Conservation (phyloP, 495 filamentous ascomycete species). For the Letharia lupina region DNA sequence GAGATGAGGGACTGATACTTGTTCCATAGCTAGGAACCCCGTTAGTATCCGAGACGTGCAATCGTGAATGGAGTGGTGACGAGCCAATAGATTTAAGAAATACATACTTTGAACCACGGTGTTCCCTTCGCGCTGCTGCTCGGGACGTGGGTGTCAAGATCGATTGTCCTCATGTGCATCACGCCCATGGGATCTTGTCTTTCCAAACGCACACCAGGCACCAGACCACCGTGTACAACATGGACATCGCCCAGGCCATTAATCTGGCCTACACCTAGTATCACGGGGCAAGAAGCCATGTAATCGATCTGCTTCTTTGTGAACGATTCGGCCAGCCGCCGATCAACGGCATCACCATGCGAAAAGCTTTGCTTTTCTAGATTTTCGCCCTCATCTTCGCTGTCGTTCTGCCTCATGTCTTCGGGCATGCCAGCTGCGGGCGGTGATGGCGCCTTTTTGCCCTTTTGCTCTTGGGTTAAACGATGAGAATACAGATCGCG, state of each 20-base stretch:
- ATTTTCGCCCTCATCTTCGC: slow-evolving; percentile 20
- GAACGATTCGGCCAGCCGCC: slow-evolving; percentile 43
- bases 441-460: slow-evolving; percentile 3
- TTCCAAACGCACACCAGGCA: slow-evolving; percentile 61
- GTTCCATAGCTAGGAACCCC: slow-evolving; percentile 44
- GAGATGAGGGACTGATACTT: slow-evolving; percentile 41
- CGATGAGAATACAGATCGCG: slow-evolving; percentile 34
- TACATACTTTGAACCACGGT: slow-evolving; percentile 59
- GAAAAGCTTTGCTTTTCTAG: slow-evolving; percentile 30
- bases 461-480: slow-evolving; percentile 21
- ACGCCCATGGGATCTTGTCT: slow-evolving; percentile 69
- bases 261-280: slow-evolving; percentile 59
- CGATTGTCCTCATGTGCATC: slow-evolving; percentile 88
- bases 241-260: slow-evolving; percentile 49
- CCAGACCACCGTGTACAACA: slow-evolving; percentile 78
- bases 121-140: slow-evolving; percentile 48
- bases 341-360: slow-evolving; percentile 36
- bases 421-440: slow-evolving; percentile 22
- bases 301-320: slow-evolving; percentile 58
- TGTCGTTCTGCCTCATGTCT: slow-evolving; percentile 20
- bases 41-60: neutral
- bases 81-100: neutral
- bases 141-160: slow-evolving; percentile 52
- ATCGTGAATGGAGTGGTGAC: neutral
- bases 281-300: slow-evolving; percentile 63